Percentiles rank a stretch among this genome's conserved stretches.
Conservation (phyloP, 345 rosid genomes). For the Hibiscus trionum region DNA sequence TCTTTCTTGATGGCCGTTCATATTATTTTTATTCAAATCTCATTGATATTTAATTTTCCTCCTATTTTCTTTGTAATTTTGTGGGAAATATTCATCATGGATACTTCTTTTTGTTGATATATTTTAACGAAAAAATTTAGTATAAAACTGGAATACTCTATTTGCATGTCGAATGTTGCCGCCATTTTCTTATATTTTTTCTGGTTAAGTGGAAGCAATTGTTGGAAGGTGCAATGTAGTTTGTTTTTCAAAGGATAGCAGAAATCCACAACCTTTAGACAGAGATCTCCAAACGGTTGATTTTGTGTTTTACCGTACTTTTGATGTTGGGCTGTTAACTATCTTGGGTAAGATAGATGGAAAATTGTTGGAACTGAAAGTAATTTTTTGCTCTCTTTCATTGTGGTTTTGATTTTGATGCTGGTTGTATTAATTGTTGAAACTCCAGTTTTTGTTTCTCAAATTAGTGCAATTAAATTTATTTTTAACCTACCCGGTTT, state of each 20-base stretch:
- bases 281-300: slow-evolving; percentile 45
- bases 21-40: no score
- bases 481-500: slow-evolving; percentile 42
- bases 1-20: background rate
- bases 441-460: slow-evolving; percentile 14
- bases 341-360: no score
- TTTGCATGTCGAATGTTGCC: background rate
- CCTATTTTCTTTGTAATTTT: background rate
- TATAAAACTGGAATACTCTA: background rate
- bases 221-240: slow-evolving; percentile 70
- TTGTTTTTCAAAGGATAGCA: slow-evolving; percentile 64
- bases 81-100: background rate
- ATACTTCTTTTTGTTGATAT: background rate
- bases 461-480: slow-evolving; percentile 53
- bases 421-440: slow-evolving; percentile 10
- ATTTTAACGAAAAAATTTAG: background rate
- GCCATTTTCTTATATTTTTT: background rate
- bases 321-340: no score
- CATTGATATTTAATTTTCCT: no score
- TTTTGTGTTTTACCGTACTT: slow-evolving; percentile 20
- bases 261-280: slow-evolving; percentile 54
- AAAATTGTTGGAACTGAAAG: no score
- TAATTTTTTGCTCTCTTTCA: no score
- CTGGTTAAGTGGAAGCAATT: slow-evolving; percentile 28
- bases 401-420: slow-evolving; percentile 9